phyloP scores from a whole-genome alignment of 768 basidiomycete species.

The Sporobolomyces phaffii region DNA sequence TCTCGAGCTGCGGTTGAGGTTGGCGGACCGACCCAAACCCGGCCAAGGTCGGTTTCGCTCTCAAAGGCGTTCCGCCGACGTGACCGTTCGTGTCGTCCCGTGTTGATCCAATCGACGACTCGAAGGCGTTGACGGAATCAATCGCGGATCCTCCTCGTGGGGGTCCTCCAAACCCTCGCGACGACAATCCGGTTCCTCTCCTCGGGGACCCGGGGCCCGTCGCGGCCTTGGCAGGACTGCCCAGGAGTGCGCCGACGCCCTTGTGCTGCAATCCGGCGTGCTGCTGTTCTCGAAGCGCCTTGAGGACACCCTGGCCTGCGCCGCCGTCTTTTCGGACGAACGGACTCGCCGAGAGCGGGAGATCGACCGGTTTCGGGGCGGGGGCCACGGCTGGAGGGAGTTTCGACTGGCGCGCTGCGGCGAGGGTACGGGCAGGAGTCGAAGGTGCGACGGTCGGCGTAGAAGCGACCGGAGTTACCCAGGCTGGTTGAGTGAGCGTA shows the following conservation, averaged over 20 bases:
- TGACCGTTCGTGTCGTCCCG: too few relatives aligned
- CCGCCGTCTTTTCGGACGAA: conserved; percentile 21
- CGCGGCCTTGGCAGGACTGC: too few relatives aligned
- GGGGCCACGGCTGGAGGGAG: conserved; percentile 10
- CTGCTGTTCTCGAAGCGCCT: conserved; percentile 14
- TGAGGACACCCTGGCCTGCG: conserved; percentile 8
- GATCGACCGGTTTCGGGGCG: conserved; percentile 3
- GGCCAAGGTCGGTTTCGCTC: conserved; percentile 6
- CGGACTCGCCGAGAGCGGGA: conserved; percentile 33
- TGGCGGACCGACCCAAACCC: conserved; percentile 28
- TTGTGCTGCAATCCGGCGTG: not conserved
- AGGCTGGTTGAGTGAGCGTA: conserved; percentile 36
- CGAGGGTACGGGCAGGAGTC: conserved; percentile 13
- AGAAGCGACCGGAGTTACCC: conserved; percentile 15
- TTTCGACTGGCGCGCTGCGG: conserved; percentile 1
- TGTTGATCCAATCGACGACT: too few relatives aligned
- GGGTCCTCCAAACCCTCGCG: too few relatives aligned
- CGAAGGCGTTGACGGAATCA: too few relatives aligned
- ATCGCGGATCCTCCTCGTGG: too few relatives aligned
- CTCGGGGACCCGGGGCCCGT: too few relatives aligned
- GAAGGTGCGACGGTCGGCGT: not conserved
- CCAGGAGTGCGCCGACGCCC: too few relatives aligned
- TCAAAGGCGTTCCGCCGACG: too few relatives aligned
- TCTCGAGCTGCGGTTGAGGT: not conserved
- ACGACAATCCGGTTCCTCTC: too few relatives aligned